Evolutionary conservation across 768 basidiomycete species (phyloP), one percentile per base, ranked within the genome.

Genomic region (Leccinum sublutescens): DNA sequence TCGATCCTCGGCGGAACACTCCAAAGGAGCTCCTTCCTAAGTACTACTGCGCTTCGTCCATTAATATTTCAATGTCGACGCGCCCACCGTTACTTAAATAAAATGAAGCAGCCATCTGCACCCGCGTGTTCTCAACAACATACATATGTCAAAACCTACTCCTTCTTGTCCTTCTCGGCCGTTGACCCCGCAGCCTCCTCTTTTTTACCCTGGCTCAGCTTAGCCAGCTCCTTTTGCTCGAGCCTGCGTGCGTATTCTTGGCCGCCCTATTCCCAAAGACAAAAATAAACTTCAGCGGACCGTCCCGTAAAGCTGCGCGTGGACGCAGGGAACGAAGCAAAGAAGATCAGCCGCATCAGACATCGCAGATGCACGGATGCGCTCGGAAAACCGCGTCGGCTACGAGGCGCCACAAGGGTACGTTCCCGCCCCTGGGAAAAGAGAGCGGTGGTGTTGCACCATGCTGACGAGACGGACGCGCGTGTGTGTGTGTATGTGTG

Each of bases 181-280:
- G 58, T 38, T 17, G 62, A 40, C 45, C 53, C 60, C 17, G 58
- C 33, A 23, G n/a, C 63, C 58, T 65, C 68, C 56, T 64, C 68
- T 55, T 68, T 70, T 34, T 68, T 70, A 57, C 76, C 79, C 62
- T 75, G 78, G 45, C 80, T 74, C 27, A 79, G 47, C 52, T 67
- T 74, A 27, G 68, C 70, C 61, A 77, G 64, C 55, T 78, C 79
- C 63, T 64, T 73, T 59, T 70, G 80, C 66, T 90, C 90, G 51
- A 76, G 62, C 29, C 88, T 84, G 59, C 77, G 79, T 29, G 89
- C 90, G 68, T 89, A 95, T 77, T 92, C 93, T 69, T 95, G 92
- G 21, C 93, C 93, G 56, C 84, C 87, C 87, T 95, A 76, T 55
- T n/a, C 50, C 60, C 62, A 56, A 57, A 61, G 61, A 50, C 62